Evolutionary conservation across 2,329 filamentous ascomycete species (phyloP), one percentile per base, ranked within the genome.

Genomic region (Diaporthe velutina): DNA sequence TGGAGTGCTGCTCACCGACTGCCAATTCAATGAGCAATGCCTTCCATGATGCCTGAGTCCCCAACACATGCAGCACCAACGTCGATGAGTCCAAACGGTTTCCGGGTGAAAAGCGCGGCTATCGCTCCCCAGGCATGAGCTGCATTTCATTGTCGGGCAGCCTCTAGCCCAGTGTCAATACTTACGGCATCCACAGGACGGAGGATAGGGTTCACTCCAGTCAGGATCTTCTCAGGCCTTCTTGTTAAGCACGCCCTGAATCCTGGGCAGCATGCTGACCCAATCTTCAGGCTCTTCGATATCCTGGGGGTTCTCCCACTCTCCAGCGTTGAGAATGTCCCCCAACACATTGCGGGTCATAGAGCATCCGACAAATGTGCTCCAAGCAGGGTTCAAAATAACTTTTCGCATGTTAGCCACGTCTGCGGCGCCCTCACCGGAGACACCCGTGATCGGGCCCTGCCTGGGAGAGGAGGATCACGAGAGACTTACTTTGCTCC

Each of bases 281-380:
- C 9, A 40, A 25, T 60, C 55, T 9, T 60, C 55, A 25, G 55
- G 55, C 33, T 60, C 55, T 40, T 60, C 55, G 22, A 60, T 40
- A 17, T 60, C 55, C 22, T 40, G 55, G 22, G 55, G 55, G 55
- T 60, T 60, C 33, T 60, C 55, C 55, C 55, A 60, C 55, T 60
- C 55, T 60, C 55, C 55, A 60, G 55, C 55, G 55, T 25, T 60
- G 55, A 60, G 55, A 25, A 60, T 60, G 33, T 60, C 55, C 35
- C 33, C 33, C 55, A 60, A 9, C 33, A 60, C 55, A 60, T 60
- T 60, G 55, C 55, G 55, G 33, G 55, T 60, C 55, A 60, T 25
- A 8, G 55, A 60, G 33, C 55, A 60, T 9, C 55, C 55, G 22
- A 60, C 55, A 40, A 60, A 60, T 25, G 55, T 60, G 55, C 55